Evolutionary conservation across 345 rosid genomes (phyloP).

Genomic region (Populus euphratica): DNA sequence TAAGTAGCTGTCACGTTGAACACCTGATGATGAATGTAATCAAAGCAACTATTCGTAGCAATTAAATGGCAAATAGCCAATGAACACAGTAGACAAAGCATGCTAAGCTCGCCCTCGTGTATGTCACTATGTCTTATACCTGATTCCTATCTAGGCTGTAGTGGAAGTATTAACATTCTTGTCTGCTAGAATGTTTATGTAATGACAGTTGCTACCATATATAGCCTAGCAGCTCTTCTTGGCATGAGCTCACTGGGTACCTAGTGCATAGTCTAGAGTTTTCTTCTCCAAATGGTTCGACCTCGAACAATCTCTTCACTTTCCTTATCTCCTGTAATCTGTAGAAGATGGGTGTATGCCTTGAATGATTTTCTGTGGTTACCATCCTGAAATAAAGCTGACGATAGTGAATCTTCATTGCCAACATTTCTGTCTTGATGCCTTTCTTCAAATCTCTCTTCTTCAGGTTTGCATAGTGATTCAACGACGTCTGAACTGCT

Average conservation of each 20-base stretch:
- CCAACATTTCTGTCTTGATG: constrained; percentile 13
- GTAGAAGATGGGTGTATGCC: constrained; percentile 57
- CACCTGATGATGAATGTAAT: neutral
- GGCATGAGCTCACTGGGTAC: neutral
- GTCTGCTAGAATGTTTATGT: neutral
- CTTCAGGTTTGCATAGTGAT: constrained; percentile 56
- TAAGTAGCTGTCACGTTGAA: neutral
- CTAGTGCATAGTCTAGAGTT: neutral
- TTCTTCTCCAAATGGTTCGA: constrained; percentile 53
- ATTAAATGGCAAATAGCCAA: neutral
- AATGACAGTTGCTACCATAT: neutral
- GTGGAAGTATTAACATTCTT: neutral
- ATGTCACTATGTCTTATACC: neutral
- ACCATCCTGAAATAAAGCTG: constrained; percentile 8
- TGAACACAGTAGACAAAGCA: neutral
- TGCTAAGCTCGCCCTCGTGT: neutral
- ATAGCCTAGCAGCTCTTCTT: neutral
- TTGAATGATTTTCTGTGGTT: constrained; percentile 24
- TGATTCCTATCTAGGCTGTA: neutral
- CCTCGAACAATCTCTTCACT: constrained; percentile 59
- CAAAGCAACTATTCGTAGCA: neutral
- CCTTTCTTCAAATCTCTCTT: constrained; percentile 22
- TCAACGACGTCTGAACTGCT: constrained; percentile 53
- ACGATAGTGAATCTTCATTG: constrained; percentile 36
- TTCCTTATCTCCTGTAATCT: constrained; percentile 23